Conservation (phyloP, 805 yeast genomes). For the Pichia manshurica region DNA sequence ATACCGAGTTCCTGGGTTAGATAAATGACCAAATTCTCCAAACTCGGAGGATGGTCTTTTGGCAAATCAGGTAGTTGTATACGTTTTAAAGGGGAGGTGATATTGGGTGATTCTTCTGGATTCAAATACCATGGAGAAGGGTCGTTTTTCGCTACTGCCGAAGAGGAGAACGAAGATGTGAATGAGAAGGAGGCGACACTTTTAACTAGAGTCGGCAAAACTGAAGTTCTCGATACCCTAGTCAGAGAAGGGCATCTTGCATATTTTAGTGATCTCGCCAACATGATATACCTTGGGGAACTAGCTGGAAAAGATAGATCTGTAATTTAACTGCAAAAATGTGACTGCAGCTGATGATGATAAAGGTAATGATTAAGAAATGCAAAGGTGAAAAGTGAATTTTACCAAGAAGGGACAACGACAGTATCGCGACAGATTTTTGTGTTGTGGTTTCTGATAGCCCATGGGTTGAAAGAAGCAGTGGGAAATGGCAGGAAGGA, state of each 20-base stretch:
- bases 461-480: too few relatives aligned
- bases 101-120: conserved; percentile 26
- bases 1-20: conserved; percentile 62
- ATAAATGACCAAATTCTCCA: conserved; percentile 40
- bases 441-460: too few relatives aligned
- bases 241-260: neutral
- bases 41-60: conserved; percentile 44
- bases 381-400: too few relatives aligned
- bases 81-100: conserved; percentile 20
- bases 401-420: too few relatives aligned
- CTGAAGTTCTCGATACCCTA: neutral
- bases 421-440: too few relatives aligned
- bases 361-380: too few relatives aligned
- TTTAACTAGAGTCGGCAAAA: too few relatives aligned
- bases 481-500: too few relatives aligned
- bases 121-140: conserved; percentile 31
- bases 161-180: neutral
- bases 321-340: too few relatives aligned
- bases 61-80: conserved; percentile 56
- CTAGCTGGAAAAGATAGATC: too few relatives aligned
- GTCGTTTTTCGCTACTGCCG: neutral
- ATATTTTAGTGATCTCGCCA: neutral
- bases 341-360: too few relatives aligned
- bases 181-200: neutral
- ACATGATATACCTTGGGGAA: too few relatives aligned